Evolutionary conservation across 805 yeast species (phyloP).

Genomic region (Candida parachauliodes): DNA sequence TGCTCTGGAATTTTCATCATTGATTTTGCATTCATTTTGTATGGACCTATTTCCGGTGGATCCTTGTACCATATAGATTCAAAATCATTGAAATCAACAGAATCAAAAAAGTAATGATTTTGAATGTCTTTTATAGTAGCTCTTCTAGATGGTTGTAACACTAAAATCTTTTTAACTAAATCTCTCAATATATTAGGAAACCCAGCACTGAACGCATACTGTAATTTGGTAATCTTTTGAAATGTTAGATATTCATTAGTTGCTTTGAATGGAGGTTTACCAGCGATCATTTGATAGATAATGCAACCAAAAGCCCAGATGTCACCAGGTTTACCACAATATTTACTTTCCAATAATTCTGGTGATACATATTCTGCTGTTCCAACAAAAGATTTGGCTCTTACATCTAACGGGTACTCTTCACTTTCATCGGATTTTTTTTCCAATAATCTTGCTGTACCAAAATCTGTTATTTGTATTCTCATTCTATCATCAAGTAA

Average conservation of each 20-base stretch:
- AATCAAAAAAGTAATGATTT: slow-evolving; percentile 66
- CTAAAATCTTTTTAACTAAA: slow-evolving; percentile 62
- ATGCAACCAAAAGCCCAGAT: slow-evolving; percentile 64
- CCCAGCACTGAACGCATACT: slow-evolving; percentile 69
- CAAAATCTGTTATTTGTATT: slow-evolving; percentile 76
- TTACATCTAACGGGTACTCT: slow-evolving; percentile 59
- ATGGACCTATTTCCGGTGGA: slow-evolving; percentile 69
- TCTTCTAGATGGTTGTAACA: slow-evolving; percentile 68
- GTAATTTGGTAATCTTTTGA: slow-evolving; percentile 76
- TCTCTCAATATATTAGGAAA: slow-evolving; percentile 61
- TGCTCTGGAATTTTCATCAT: slow-evolving; percentile 68
- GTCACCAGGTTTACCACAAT: slow-evolving; percentile 59
- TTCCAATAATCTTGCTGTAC: slow-evolving; percentile 76
- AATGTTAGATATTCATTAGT: slow-evolving; percentile 78
- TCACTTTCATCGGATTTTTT: slow-evolving; percentile 43
- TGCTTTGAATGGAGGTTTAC: slow-evolving; percentile 78
- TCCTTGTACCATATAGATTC: slow-evolving; percentile 63
- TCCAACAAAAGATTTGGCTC: slow-evolving; percentile 81
- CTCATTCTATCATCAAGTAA: slow-evolving; percentile 57
- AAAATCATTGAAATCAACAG: slow-evolving; percentile 63
- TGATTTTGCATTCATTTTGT: slow-evolving; percentile 69
- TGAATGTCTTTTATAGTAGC: slow-evolving; percentile 55
- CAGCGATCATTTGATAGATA: slow-evolving; percentile 60
- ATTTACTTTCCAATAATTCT: slow-evolving; percentile 69
- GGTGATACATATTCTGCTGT: slow-evolving; percentile 86